Conservation (phyloP, 805 yeast species). For the Ogataea glucozyma region DNA sequence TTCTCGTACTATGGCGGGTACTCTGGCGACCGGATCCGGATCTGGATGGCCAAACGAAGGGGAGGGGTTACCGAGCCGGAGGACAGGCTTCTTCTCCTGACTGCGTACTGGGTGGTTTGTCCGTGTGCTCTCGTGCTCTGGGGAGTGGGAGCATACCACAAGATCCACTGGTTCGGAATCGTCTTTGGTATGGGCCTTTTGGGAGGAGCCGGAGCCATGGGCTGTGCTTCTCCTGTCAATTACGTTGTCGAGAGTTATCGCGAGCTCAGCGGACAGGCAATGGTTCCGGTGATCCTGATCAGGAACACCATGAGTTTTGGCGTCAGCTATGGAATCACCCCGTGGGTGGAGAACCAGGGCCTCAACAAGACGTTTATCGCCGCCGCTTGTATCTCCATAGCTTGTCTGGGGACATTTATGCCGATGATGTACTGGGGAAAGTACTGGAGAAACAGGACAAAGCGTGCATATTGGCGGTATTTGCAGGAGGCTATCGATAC, state of each 20-base stretch:
- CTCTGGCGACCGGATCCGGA: constrained; percentile 49
- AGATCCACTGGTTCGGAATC: constrained; percentile 54
- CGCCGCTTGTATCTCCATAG: constrained; percentile 51
- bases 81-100: constrained; percentile 53
- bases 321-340: constrained; percentile 57
- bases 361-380: constrained; percentile 55
- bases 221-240: constrained; percentile 49
- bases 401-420: constrained; percentile 45
- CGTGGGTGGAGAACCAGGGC: constrained; percentile 54
- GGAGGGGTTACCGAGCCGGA: constrained; percentile 57
- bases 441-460: constrained; percentile 37
- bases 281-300: constrained; percentile 54
- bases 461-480: constrained; percentile 36
- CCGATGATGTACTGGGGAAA: constrained; percentile 38
- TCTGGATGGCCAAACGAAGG: constrained; percentile 47
- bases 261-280: constrained; percentile 51
- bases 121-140: constrained; percentile 57
- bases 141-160: constrained; percentile 61
- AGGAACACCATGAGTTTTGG: constrained; percentile 61
- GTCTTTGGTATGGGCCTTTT: constrained; percentile 55
- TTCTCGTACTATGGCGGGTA: constrained; percentile 48
- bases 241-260: constrained; percentile 58
- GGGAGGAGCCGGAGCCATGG: constrained; percentile 54
- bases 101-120: constrained; percentile 46
- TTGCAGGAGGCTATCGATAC: constrained; percentile 29